Base-by-base conservation (phyloP, 2,329 filamentous ascomycete genomes). In the Colletotrichum plurivorum region DNA sequence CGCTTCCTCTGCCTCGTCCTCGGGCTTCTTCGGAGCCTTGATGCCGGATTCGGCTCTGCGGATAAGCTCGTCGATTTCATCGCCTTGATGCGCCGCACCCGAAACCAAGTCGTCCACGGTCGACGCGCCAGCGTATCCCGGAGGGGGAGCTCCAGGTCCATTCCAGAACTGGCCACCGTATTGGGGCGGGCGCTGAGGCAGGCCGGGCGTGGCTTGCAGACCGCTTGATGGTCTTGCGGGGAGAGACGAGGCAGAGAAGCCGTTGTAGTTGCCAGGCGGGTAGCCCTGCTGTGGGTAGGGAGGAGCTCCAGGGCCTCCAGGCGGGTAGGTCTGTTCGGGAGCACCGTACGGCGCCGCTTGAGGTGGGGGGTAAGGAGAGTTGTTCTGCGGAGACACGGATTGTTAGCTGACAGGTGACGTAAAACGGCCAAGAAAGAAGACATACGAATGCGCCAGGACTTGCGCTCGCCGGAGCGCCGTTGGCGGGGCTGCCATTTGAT, bases 1-100 rank as follows among this genome's bases (percentile, higher is more conserved):
- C 4, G 80, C 77, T 27, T 69, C 67, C 25, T 69, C 59, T 41
- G 82, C 81, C 20, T 80, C 77, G 3, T 80, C 78, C 8, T 79
- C 75, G 16, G 77, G 75, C 63, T 84, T 82, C 76, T 78, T 83
- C 52, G 79, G 78, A 9, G 84, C 84, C 74, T 84, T 86, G 73
- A 89, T 88, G 55, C 88, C 87, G 7, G 88, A 87, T 77, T 91
- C 89, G 2, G 89, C 89, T 84, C 89, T 88, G 58, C 89, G 86
- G 73, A 91, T 91, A 72, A 91, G 78, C 75, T 89, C 84, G 76
- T 92, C 89, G 74, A 92, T 91, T 70, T 91, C 88, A 75, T 91
- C 89, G 62, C 85, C 85, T 45, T 70, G 81, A 66, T 82, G 77
- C 7, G 79, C 78, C 31, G 81, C 83, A 55, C 82, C 81, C 54